phyloP scores from a whole-genome alignment of 176 grass and related monocot species.

The Oropetium thomaeum region DNA sequence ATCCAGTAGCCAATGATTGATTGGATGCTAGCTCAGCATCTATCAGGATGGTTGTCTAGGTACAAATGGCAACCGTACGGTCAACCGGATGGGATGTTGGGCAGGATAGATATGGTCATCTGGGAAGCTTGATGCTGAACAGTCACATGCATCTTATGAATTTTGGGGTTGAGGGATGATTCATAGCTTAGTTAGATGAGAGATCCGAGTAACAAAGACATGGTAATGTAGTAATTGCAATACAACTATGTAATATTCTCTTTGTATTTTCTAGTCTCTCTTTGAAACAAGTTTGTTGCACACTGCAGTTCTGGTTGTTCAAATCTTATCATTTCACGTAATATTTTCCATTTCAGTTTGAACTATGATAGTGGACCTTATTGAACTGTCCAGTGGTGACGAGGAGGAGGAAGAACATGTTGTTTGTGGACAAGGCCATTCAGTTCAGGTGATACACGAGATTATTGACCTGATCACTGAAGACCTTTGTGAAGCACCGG shows the following conservation, averaged over 20 bases:
- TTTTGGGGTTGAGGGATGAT: neutral
- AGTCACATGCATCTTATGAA: neutral
- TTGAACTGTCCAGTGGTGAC: slow-evolving; percentile 34
- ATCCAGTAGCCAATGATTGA: neutral
- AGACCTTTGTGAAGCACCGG: neutral
- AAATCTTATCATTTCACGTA: neutral
- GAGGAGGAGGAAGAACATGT: neutral
- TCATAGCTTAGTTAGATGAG: neutral
- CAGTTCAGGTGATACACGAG: neutral
- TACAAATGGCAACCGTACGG: neutral
- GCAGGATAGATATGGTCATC: neutral
- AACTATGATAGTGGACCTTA: slow-evolving; percentile 20
- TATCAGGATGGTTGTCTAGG: neutral
- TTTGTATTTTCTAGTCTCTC: neutral
- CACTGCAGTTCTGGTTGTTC: neutral
- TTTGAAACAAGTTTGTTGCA: neutral
- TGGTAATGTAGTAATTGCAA: neutral
- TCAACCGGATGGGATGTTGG: no score
- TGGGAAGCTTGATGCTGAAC: neutral
- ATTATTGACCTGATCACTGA: slow-evolving; percentile 20
- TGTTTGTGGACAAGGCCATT: slow-evolving; percentile 8
- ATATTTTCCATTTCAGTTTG: slow-evolving; percentile 12
- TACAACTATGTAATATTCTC: neutral
- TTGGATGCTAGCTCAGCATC: no score
- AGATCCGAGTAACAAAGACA: no score